Base-by-base conservation (phyloP, 164 flowering plant genomes). In the Warburgia ugandensis region DNA sequence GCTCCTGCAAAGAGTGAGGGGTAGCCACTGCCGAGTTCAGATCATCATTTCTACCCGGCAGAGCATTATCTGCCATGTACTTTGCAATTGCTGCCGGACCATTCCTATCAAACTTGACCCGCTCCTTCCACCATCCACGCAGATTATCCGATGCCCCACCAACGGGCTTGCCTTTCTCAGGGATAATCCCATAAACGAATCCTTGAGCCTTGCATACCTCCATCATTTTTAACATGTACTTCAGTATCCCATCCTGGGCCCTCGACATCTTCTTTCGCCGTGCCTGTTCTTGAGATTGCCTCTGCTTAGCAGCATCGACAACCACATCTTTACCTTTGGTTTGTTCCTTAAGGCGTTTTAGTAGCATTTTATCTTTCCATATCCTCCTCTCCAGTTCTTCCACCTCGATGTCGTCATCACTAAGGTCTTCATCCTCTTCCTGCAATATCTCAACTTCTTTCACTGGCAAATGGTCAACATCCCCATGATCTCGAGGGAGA, bases 81-180 rank as follows among this genome's bases (percentile, higher is more conserved):
- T 53, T 53, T 1, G 48, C 48, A 20, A 53, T 41, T 0, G 57
- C 57, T 12, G 48, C 51, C 8, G 35, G 51, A 11, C 51, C 96
- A 52, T 86, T 86, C 0, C 89, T 74, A 62, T 86, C 96, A 59
- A 86, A 86, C 53, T 83, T 55, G 29, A 86, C 96, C 45, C 75
- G 81, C 48, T 86, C 96, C 64, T 86, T 86, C 96, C 96, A 86
- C 96, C 96, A 86, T 3, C 74, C 96, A 5, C 96, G 67, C 2
- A 86, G 82, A 50, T 84, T 84, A 50, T 86, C 96, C 4, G 92
- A 86, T 4, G 96, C 83, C 19, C 96, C 96, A 19, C 85, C 80
- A n/a, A 84, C 92, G 0, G 96, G 92, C 46, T 86, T 86, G 21
- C 96, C 96, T 40, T 84, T 86, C 72, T 86, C 96, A 0, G 92